Evolutionary conservation across 495 filamentous ascomycete genomes (phyloP), one percentile per base, ranked within the genome.

Genomic region (Aspergillus olivimuriae): DNA sequence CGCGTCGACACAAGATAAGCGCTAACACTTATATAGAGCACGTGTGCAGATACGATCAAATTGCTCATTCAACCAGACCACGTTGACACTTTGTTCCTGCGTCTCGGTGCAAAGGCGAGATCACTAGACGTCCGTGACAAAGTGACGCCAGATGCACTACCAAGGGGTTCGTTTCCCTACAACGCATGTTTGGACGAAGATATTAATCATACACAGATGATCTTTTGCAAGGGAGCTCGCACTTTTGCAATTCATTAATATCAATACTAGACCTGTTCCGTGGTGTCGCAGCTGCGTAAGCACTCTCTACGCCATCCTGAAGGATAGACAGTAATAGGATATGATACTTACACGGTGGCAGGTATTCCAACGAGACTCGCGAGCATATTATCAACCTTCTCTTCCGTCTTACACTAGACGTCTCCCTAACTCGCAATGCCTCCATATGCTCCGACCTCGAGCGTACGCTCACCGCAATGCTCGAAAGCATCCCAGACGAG

Each of bases 381-480:
- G 55, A 58, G 41, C 57, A 48, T 22, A 53, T 63, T 10, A 43
- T 72, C 6, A 47, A 57, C 1, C 54, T 82, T 16, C 54, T 83
- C 5, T 63, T 84, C 21, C 77, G 82, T 9, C 75, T 87, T 34
- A 68, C 73, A n/a, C 56, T 83, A 7, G 81, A 85, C 50, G 63
- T 61, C 17, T 58, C 72, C 3, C 53, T 83, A 6, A 65, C 72
- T 12, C 62, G 63, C 15, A 56, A 75, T 49, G 46, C 47, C 12
- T 53, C 47, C 11, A 34, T 75, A 3, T 63, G 62, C 21, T 55
- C 65, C 17, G 61, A 63, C 32, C 62, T 80, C 8, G 74, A 78
- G 53, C 56, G 61, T 16, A 51, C 71, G 12, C 62, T 81, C 17
- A 61, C 52, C 35, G 56, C 51, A 2, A 43, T 77, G 14, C 56